phyloP scores from a whole-genome alignment of 176 grass and related monocot species.

The Phoenix dactylifera region DNA sequence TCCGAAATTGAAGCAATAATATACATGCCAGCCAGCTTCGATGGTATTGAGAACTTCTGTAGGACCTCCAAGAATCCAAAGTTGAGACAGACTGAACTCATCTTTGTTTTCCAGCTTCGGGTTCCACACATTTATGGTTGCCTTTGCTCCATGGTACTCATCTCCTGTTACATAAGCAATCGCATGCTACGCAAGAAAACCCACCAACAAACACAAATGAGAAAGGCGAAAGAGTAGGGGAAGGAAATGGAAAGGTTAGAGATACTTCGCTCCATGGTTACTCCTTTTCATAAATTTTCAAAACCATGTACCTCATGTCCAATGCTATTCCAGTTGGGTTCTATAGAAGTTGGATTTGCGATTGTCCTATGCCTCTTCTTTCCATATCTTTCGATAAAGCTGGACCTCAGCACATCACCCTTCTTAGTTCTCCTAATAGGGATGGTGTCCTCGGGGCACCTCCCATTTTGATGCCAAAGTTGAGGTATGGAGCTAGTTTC shows the following conservation, averaged over 20 bases:
- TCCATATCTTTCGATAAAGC: slow-evolving; percentile 7
- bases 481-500: too few relatives aligned
- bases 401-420: too few relatives aligned
- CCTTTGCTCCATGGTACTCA: slow-evolving; percentile 9
- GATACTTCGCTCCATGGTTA: too few relatives aligned
- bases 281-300: too few relatives aligned
- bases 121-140: slow-evolving; percentile 12
- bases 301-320: slow-evolving; percentile 7
- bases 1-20: neutral
- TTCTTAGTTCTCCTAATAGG: too few relatives aligned
- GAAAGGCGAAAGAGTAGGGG: neutral
- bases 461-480: too few relatives aligned
- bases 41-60: neutral
- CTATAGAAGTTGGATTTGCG: neutral
- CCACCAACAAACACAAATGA: neutral
- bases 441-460: too few relatives aligned
- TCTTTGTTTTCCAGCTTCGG: neutral
- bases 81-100: slow-evolving; percentile 13
- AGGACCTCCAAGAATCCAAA: slow-evolving; percentile 5
- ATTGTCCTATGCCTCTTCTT: slow-evolving; percentile 6
- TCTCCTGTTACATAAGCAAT: slow-evolving; percentile 6
- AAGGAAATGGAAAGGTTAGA: neutral
- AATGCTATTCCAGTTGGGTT: neutral
- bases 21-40: slow-evolving; percentile 12
- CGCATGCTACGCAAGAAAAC: slow-evolving; percentile 4